Evolutionary conservation across 208 protist species (phyloP), one percentile per base, ranked within the genome.

Genomic region (Trypanosoma rangeli): DNA sequence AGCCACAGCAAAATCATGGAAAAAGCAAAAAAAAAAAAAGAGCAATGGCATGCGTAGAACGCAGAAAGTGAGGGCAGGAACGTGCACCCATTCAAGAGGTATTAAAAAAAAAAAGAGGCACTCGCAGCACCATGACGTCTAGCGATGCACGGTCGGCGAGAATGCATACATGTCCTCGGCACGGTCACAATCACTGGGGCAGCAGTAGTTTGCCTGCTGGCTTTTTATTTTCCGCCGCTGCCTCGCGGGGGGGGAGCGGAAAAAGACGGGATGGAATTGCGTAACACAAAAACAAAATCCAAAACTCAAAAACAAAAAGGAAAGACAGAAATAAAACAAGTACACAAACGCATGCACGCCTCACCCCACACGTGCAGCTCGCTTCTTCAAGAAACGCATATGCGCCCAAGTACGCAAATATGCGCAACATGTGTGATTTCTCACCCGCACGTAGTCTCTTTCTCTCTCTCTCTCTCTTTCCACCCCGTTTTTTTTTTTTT

Each of bases 281-380:
- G 13, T 9, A 12, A n/a, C 1, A 16, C 31, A 3, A 12, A n/a
- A 26, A 16, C 31, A 3, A 20, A 37, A 1, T 0, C 9, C 22
- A 50, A 70, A 68, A 62, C 52, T 20, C 68, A 73, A 74, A 0
- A 53, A 44, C 59, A 55, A 78, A 61, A 68, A 44, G 53, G 73
- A 49, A 54, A 54, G 24, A 63, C 12, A 35, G 29, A 60, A 42
- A 3, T 4, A 60, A 10, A 49, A 61, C 8, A 46, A 46, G 13
- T 29, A 42, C 18, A 58, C 29, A 58, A 39, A 16, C 7, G 16
- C 4, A 42, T 42, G 4, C 10, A 42, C 15, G 15, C 42, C 3
- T 20, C 42, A 10, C 42, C 15, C 15, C 42, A 16, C 15, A 20
- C 5, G 13, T 3, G 1, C 42, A 37, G 33, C 33, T 37, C 33